Conservation (phyloP, 345 rosid genomes). For the Punica granatum region DNA sequence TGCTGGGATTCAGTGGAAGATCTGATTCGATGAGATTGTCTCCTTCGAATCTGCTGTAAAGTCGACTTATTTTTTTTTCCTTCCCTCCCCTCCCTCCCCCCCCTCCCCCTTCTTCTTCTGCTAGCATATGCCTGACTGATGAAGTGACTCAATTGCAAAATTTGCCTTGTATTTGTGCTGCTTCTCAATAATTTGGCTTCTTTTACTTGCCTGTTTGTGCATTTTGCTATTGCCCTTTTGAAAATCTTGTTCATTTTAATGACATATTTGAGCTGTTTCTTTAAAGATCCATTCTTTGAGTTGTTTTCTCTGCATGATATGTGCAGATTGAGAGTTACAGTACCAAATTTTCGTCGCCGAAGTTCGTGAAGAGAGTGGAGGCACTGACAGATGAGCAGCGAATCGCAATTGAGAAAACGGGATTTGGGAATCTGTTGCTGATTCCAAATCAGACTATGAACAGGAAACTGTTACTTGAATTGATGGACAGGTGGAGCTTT, state of each 20-base stretch:
- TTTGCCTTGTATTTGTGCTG: neutral
- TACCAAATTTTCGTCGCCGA: conserved; percentile 31
- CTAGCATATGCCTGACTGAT: neutral
- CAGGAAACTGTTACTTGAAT: conserved; percentile 30
- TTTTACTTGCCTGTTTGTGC: neutral
- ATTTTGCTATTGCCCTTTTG: neutral
- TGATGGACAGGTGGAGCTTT: conserved; percentile 33
- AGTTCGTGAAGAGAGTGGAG: conserved; percentile 31
- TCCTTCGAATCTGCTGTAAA: too few species aligned
- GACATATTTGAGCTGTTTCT: neutral
- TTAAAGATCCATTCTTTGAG: neutral
- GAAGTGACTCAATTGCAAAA: neutral
- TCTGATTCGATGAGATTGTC: too few species aligned
- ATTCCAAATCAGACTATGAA: conserved; percentile 29
- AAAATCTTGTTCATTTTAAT: neutral
- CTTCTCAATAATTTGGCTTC: neutral
- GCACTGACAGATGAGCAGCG: conserved; percentile 23
- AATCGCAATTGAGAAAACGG: conserved; percentile 19
- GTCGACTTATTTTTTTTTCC: too few species aligned
- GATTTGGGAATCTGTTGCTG: conserved; percentile 30
- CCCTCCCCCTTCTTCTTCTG: too few species aligned
- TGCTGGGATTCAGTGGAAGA: neutral
- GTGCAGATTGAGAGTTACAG: conserved; percentile 30
- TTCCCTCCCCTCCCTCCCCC: too few species aligned
- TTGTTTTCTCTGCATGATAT: neutral